Base-by-base conservation (phyloP, 2,329 filamentous ascomycete genomes). In the Aschersonia sp. region DNA sequence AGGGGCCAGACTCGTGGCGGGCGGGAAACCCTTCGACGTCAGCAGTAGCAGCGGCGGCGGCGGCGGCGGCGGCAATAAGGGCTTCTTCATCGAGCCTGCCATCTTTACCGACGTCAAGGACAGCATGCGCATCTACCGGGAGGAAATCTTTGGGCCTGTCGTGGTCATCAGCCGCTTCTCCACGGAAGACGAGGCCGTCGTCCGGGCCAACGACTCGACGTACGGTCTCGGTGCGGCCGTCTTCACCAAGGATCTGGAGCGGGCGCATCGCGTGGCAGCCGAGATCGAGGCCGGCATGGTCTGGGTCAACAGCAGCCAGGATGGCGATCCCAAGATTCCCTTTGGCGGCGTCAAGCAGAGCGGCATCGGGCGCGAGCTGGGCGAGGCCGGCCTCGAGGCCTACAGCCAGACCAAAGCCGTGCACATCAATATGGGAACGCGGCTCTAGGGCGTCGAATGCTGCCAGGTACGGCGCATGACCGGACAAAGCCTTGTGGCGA, bases 201-300 rank as follows among this genome's bases (percentile, higher is more conserved):
- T 32, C 8, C 54, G 69, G 50, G 69, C 69, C 11, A 72, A 71
- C 44, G 60, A 79, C 56, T 75, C 73, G 0, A 73, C 69, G 1
- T 82, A 80, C 52, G 79, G 53, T 75, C 77, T 90, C 45, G 84
- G 83, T 49, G 80, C 84, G 47, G 84, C 83, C 53, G 74, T 90
- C 35, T 83, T 87, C 74, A 89, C 85, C 55, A 79, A 66, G 55
- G 77, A 86, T 68, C 71, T 89, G 60, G 85, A 83, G 72, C 87
- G 82, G 1, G 83, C 84, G 56, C 74, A 88, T 61, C 76, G 83
- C 51, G 82, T 87, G 46, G 79, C 79, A 64, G 87, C 86, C 62
- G 69, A 68, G 9, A 70, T 90, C 59, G 74, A 74, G 61, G 84
- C 84, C 35, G 85, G 81, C 53, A 73, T 70, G 48, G 68, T 73